Evolutionary conservation across 2,329 filamentous ascomycete species (phyloP), one percentile per base, ranked within the genome.

Genomic region (Ophiobolus disseminans): DNA sequence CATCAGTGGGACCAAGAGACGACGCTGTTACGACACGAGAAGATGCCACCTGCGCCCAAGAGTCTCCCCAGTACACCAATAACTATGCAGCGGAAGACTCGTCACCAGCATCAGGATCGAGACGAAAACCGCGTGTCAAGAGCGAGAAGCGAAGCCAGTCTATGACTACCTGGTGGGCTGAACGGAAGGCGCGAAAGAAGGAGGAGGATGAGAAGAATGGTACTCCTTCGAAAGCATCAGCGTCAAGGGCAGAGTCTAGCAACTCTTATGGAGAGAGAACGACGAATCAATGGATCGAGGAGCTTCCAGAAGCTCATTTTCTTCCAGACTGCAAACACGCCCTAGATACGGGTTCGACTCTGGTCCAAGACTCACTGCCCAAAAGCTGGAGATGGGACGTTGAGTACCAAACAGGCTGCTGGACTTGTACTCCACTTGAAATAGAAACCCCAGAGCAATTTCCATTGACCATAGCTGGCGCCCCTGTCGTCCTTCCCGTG

Each of bases 121-220:
- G 65, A 49, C 60, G 65, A 20, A 73, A 73, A 48, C 69, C 67
- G 21, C 66, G 68, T 19, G 73, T 75, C n/a, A 76, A 76, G 54
- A 75, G 72, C 26, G 75, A 77, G 50, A 77, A 77, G 56, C 67
- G 75, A 11, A 75, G 72, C 40, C 67, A 74, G 37, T 74, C 70
- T 9, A 77, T 77, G 75, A 76, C 74, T 1, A 69, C 72, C n/a
- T 77, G 75, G 75, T 77, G 75, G 75, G 74, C 74, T 2, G 72
- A 75, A 49, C 68, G 75, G 5, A 77, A 77, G 50, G 73, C 71
- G 2, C 65, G 68, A 7, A 64, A 69, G 44, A 63, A 66, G 17
- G 69, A 72, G 41, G 53, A 64, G 13, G 69, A 71, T 14, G 63
- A 66, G 25, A 69, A 66, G 34, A 60, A 58, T 13, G 62, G 64